These are phyloP conservation scores for Polyplosphaeria fusca DNA, from an alignment of 495 filamentous ascomycete species.

Conservation along the genomic window DNA sequence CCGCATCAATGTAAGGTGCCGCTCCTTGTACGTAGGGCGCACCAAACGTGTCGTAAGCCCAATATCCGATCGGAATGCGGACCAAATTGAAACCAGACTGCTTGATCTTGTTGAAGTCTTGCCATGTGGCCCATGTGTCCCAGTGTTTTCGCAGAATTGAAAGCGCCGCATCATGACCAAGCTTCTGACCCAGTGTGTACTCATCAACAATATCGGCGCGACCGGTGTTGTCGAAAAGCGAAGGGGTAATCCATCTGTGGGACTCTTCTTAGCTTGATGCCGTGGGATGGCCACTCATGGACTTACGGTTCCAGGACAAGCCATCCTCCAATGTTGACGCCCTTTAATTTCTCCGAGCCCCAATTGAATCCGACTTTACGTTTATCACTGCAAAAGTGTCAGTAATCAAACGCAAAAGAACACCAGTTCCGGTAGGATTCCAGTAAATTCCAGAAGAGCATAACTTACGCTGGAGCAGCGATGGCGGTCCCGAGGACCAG, in stretches of 20 bases:
- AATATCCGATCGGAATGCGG: constrained; percentile 52
- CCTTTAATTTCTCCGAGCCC: constrained; percentile 40
- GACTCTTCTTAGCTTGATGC: neutral
- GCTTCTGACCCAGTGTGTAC: constrained; percentile 40
- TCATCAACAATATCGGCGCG: constrained; percentile 42
- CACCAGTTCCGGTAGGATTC: neutral
- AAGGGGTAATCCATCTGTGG: constrained; percentile 46
- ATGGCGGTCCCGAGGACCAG: constrained; percentile 9
- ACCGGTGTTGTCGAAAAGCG: constrained; percentile 39
- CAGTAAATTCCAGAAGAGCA: too few species aligned
- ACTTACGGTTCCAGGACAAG: constrained; percentile 46
- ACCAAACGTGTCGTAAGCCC: constrained; percentile 48
- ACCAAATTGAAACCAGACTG: constrained; percentile 49
- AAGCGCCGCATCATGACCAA: constrained; percentile 37
- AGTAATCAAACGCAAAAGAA: neutral
- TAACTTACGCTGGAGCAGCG: constrained; percentile 31
- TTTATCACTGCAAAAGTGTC: constrained; percentile 9
- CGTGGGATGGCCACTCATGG: neutral
- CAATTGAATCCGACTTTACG: constrained; percentile 34
- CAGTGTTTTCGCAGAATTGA: constrained; percentile 42
- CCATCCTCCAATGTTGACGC: constrained; percentile 48
- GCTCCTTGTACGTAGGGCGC: constrained; percentile 50
- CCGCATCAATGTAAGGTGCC: constrained; percentile 46
- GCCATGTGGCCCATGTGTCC: constrained; percentile 40
- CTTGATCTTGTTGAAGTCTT: constrained; percentile 47